Base-by-base conservation (phyloP, 2,329 filamentous ascomycete genomes). In the Colletotrichum brevisporum region DNA sequence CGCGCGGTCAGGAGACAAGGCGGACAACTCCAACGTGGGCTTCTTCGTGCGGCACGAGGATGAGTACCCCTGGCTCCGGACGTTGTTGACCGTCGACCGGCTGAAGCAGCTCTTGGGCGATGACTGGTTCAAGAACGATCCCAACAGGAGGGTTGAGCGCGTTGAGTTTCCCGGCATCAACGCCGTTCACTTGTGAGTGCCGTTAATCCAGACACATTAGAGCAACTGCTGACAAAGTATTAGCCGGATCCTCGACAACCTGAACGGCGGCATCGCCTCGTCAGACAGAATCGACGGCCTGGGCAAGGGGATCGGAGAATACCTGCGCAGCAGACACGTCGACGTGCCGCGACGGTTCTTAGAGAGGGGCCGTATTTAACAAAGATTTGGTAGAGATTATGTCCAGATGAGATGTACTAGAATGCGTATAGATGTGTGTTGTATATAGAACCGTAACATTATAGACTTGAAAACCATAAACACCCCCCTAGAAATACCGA, bases 41-140 rank as follows among this genome's bases (percentile, higher is more conserved):
- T 78, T 83, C 69, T 86, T 81, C 73, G 79, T 82, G 5, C 74
- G 78, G 13, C 66, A 77, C 62, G 70, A 74, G 4, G 79, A 83
- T 56, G 81, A 83, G 70, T 85, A 76, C 63, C 75, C 79, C 1
- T 83, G 81, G 81, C 72, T 83, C 16, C 76, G 79, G 31, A 74
- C 71, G 6, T 53, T 81, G 24, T 74, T 84, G 75, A 82, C 78
- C 0, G 71, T 75, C 6, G 8, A 41, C 8, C 48, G 59, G 1
- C 27, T 71, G 5, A 71, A 69, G 71, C 75, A 15, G 16, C 60
- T 77, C 8, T 48, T 77, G 9, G 76, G 76, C 4, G 71, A 73
- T 73, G n/a, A 77, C 76, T 68, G 65, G 60, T 69, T 47, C 6
- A 69, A 63, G 27, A 58, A 13, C 26, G 64, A 71, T 36, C 68